Evolutionary conservation across 805 yeast species (phyloP), one percentile per base, ranked within the genome.

Genomic region (Wickerhamomyces ciferrii): DNA sequence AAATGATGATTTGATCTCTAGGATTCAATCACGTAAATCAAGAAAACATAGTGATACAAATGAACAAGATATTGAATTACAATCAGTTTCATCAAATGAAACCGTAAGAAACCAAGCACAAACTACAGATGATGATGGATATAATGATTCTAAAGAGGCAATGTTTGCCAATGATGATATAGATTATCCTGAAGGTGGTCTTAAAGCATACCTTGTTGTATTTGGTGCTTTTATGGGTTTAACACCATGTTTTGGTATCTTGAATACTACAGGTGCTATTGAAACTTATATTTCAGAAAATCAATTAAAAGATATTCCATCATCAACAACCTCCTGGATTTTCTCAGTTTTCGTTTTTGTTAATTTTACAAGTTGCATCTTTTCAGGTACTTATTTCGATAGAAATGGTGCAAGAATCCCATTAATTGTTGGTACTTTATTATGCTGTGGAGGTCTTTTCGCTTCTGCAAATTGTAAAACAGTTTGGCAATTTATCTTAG

Each of bases 211-310:
- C 68, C 47, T 60, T 5, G 81, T 79, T 3, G 74, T 77, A 1
- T 55, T 77, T 19, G 87, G 85, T 5, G 68, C 77, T 8, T 79
- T 78, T 52, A 58, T 74, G 21, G 86, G 85, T 1, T 66, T 75
- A 27, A 62, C 74, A 6, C 76, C 77, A 5, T 68, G 70, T 43
- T 71, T 79, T 44, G 87, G 87, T 2, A 52, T 76, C 32, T 62
- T 77, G 52, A 81, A 81, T 53, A 60, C 81, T 2, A 67, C 74
- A 37, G 86, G 87, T 48, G 82, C 79, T 5, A 69, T 81, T 32
- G 82, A 81, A 60, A 72, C 80, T 1, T 78, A 79, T 50, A 69
- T 81, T 10, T 68, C 76, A 13, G 60, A 61, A 7, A 74, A 81
- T 57, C 86, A 81, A 58, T 61, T 81, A 50, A 65, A 66, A 2